These are phyloP conservation scores for Diddensiella santjacobensis DNA, from an alignment of 805 yeast species.

Conservation along the genomic window DNA sequence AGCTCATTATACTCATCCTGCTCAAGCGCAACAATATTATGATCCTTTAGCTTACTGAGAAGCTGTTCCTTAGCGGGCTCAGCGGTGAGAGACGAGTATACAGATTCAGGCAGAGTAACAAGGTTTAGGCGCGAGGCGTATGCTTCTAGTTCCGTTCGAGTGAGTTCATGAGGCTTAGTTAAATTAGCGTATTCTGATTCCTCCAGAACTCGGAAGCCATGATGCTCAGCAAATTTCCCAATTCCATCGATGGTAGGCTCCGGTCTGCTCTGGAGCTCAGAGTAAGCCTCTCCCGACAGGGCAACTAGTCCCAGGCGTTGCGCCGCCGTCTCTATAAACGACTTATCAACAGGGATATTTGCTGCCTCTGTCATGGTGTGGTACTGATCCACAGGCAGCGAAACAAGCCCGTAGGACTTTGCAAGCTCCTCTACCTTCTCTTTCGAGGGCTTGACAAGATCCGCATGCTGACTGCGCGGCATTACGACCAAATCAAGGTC, in stretches of 20 bases:
- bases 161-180: conserved; percentile 15
- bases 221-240: conserved; percentile 27
- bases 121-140: conserved; percentile 28
- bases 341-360: conserved; percentile 21
- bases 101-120: conserved; percentile 26
- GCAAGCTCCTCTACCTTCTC: conserved; percentile 20
- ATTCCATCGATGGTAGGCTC: conserved; percentile 24
- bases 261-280: conserved; percentile 16
- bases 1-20: conserved; percentile 19
- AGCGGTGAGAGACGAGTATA: conserved; percentile 16
- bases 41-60: conserved; percentile 23
- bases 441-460: conserved; percentile 14
- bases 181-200: conserved; percentile 18
- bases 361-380: conserved; percentile 26
- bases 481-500: conserved; percentile 33
- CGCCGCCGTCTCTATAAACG: conserved; percentile 25
- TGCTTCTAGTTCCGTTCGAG: conserved; percentile 17
- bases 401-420: conserved; percentile 22
- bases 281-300: conserved; percentile 17
- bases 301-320: conserved; percentile 25
- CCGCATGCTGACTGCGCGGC: conserved; percentile 31
- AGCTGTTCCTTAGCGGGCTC: conserved; percentile 21
- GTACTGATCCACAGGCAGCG: conserved; percentile 26
- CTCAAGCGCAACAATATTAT: conserved; percentile 15
- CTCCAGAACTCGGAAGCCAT: conserved; percentile 27